Evolutionary conservation across 495 filamentous ascomycete genomes (phyloP), one percentile per base, ranked within the genome.

Genomic region (Aspergillus diversus): DNA sequence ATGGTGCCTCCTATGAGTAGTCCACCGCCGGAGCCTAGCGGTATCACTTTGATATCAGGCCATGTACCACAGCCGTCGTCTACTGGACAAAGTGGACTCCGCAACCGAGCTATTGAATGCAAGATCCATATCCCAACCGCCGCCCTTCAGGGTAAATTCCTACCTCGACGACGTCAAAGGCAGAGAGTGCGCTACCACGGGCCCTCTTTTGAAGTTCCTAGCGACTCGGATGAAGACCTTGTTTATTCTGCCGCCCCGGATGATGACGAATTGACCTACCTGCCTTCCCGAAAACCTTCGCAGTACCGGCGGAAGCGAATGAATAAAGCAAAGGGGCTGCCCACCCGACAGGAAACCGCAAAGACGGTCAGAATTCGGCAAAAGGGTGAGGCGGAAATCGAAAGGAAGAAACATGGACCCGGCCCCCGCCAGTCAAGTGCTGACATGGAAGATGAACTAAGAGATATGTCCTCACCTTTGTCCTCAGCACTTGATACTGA

Each of bases 1-100:
- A 78, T 84, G 81, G 80, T 75, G 39, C 81, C 80, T 5, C 85
- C 85, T 4, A 63, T 71, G 57, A 86, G 83, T 60, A 78, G 76
- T 63, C 59, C 66, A n/a, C 68, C 69, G 4, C 35, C 55, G 5
- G 74, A 59, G 16, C 57, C 63, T 32, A 50, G 39, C 61, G 60
- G 51, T 59, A 37, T 27, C 48, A 58, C 39, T 51, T 68, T 72
- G 15, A 68, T 64, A 21, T 63, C 55, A 51, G 62, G 52, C 7
- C 47, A 67, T 55, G 67, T 71, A 15, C 69, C 65, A 21, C 59
- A 64, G 47, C 64, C 75, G 49, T 65, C 75, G 49, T 65, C 68
- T 46, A 63, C 73, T 52, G 72, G 37, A 52, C 65, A 73, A 34
- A 43, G 35, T 35, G 13, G 8, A 11, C 35, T 4, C 35, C 48